Conservation (phyloP, 495 filamentous ascomycete species). For the Saxophila tyrrhenica region DNA sequence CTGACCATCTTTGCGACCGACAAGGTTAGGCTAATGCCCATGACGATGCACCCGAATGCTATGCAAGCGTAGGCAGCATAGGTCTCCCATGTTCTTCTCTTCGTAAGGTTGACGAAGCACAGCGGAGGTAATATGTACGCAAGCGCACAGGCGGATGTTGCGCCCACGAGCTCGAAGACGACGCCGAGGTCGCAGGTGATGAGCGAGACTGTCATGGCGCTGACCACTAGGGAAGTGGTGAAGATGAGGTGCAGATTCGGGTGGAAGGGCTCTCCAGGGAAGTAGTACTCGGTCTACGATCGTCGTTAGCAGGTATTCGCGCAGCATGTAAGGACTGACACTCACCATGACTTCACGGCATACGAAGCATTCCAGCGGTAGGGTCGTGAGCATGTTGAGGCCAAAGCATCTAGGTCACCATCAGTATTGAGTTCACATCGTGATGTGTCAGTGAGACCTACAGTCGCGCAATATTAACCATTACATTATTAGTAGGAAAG, state of each 20-base stretch:
- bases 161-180: constrained; percentile 91
- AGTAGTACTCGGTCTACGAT: constrained; percentile 64
- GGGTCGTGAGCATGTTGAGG: constrained; percentile 94
- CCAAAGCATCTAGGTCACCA: constrained; percentile 60
- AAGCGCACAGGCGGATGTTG: constrained; percentile 83
- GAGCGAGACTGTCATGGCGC: constrained; percentile 64
- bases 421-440: not conserved
- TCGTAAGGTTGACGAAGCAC: constrained; percentile 88
- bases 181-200: constrained; percentile 85
- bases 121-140: constrained; percentile 92
- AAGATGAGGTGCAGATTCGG: constrained; percentile 77
- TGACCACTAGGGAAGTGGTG: constrained; percentile 64
- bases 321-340: too few species aligned
- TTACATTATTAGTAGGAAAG: constrained; percentile 74
- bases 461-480: constrained; percentile 90
- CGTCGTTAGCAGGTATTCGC: not conserved
- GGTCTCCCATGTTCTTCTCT: constrained; percentile 44
- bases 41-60: constrained; percentile 68
- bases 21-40: constrained; percentile 71
- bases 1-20: constrained; percentile 35
- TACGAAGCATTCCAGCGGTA: constrained; percentile 93
- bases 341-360: constrained; percentile 79
- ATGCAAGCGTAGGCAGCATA: constrained; percentile 57
- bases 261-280: constrained; percentile 66
- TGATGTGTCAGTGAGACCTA: constrained; percentile 26